These are phyloP conservation scores for Pisolithus microcarpus DNA, from an alignment of 768 basidiomycete species.

Conservation along the genomic window DNA sequence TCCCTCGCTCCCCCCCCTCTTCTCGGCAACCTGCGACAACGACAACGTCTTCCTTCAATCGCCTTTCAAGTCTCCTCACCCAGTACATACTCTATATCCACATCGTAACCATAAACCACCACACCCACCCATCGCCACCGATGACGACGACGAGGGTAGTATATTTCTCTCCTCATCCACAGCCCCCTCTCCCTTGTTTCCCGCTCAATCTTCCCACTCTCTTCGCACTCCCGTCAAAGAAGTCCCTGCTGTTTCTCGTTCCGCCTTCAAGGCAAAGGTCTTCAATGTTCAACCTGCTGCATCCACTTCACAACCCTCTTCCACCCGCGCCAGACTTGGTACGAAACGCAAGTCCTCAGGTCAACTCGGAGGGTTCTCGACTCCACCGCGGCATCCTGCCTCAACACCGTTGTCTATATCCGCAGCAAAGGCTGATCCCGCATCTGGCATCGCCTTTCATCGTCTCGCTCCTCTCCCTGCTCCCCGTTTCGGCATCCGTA, in stretches of 20 bases:
- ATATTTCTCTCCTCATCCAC: slow-evolving; percentile 47
- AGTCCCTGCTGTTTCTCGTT: slow-evolving; percentile 32
- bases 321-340: slow-evolving; percentile 37
- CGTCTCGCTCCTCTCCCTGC: slow-evolving; percentile 29
- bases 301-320: slow-evolving; percentile 12
- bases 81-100: slow-evolving; percentile 36
- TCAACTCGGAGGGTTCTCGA: slow-evolving; percentile 41
- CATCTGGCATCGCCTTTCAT: slow-evolving; percentile 30
- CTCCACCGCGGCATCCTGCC: slow-evolving; percentile 47
- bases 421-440: slow-evolving; percentile 24
- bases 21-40: slow-evolving; percentile 19
- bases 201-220: slow-evolving; percentile 39
- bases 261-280: slow-evolving; percentile 33
- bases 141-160: slow-evolving; percentile 53
- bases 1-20: slow-evolving; percentile 53
- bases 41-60: slow-evolving; percentile 52
- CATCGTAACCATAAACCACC: slow-evolving; percentile 32
- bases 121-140: slow-evolving; percentile 30
- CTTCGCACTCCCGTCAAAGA: slow-evolving; percentile 59
- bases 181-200: slow-evolving; percentile 35
- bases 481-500: slow-evolving; percentile 22
- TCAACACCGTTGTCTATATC: slow-evolving; percentile 35
- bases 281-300: slow-evolving; percentile 17
- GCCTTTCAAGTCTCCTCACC: slow-evolving; percentile 42
- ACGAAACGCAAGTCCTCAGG: slow-evolving; percentile 58